Base-by-base conservation (phyloP, 441 rosid species). In the Mallotus japonicus region DNA sequence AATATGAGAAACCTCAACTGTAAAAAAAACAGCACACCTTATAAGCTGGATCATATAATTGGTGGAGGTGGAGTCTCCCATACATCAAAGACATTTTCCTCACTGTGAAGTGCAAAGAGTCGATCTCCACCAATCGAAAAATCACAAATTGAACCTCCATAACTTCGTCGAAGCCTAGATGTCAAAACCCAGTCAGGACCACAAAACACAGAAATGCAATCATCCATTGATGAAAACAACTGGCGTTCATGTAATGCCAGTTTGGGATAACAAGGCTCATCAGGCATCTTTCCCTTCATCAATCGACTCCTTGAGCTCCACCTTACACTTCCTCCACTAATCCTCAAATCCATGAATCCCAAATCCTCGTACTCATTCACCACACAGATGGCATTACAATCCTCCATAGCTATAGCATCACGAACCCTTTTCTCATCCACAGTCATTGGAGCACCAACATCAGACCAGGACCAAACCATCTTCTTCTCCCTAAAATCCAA, bases 391-490 rank as follows among this genome's bases (percentile, higher is more conserved):
- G 97, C 90, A 53, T 80, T 87, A 20, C 82, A 84, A 53, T 87
- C 95, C 80, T 91, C 99, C 96, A 95, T 92, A 7, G 94, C 96
- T 64, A 92, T 87, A 0, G 97, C 97, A 75, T 95, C 99, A 11
- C 99, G 85, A 37, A 95, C 99, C 66, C 97, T 83, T 83, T 87
- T 95, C 82, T 91, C 97, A 0, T 92, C 99, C 14, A 82, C 84
- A 0, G 82, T 82, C 42, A 81, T n/a, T 0, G 86, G 84, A 34
- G 96, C 85, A 1, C 91, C 90, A 0, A 84, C 80, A 66, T 95
- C 97, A 22, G 97, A 92, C 99, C 99, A 95, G 50, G 90, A 87
- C 99, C 99, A 95, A 19, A 89, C 98, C 97, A 91, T 95, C 3
- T 66, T 86, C 88, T 91, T 89, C 67, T 81, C 84, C 44, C 97